Conservation (phyloP, 2,329 filamentous ascomycete genomes). For the Claviceps purpurea region DNA sequence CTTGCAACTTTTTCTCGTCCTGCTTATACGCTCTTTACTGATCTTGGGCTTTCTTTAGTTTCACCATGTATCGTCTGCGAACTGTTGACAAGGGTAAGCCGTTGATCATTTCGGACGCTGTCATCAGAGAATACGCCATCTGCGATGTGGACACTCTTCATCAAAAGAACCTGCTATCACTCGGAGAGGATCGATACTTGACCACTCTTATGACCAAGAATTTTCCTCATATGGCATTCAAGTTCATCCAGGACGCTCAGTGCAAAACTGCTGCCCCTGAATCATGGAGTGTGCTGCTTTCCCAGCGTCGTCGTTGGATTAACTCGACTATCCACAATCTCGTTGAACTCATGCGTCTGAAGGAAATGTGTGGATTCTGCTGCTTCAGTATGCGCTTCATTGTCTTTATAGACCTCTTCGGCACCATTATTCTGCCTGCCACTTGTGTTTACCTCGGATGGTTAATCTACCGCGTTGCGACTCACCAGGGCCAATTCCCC, state of each 20-base stretch:
- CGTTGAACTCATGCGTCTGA: conserved; percentile 75
- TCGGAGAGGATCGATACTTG: conserved; percentile 93
- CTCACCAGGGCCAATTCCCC: conserved; percentile 61
- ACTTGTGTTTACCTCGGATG: conserved; percentile 80
- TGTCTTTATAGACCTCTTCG: conserved; percentile 85
- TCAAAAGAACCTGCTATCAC: conserved; percentile 86
- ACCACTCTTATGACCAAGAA: conserved; percentile 98
- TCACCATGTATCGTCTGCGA: conserved; percentile 95
- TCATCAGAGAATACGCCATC: conserved; percentile 81
- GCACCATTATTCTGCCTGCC: conserved; percentile 82
- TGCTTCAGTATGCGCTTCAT: conserved; percentile 97
- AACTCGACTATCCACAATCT: conserved; percentile 98
- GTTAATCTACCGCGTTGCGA: conserved; percentile 68
- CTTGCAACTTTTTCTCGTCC: background rate
- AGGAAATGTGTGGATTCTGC: conserved; percentile 96
- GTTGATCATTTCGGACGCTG: conserved; percentile 77
- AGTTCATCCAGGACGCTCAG: conserved; percentile 87
- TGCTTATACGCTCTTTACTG: conserved; percentile 22
- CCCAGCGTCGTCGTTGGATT: conserved; percentile 98
- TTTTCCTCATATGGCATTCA: conserved; percentile 91
- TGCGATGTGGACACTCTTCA: conserved; percentile 88
- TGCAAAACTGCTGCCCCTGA: conserved; percentile 90
- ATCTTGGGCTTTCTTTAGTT: conserved; percentile 42
- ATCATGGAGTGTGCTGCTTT: conserved; percentile 84
- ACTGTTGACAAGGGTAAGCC: conserved; percentile 91